These are phyloP conservation scores for Cutaneotrichosporon curvatum DNA, from an alignment of 1,284 basidiomycete genomes.

Conservation along the genomic window DNA sequence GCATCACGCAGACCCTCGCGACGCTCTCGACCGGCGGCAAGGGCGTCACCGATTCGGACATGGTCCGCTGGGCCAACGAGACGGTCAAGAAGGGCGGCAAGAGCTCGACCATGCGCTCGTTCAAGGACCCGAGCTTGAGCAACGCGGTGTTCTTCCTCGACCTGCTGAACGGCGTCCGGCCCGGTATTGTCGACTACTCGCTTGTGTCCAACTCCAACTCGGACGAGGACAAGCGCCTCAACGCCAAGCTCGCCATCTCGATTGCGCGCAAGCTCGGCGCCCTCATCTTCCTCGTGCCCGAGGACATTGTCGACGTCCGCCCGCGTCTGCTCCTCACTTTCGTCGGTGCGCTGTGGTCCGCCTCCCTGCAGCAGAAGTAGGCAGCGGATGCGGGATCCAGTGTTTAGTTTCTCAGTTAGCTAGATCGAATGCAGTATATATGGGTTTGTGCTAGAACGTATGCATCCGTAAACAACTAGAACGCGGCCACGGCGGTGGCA, in stretches of 20 bases:
- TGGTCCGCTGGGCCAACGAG: constrained; percentile 92
- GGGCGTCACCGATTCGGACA: constrained; percentile 85
- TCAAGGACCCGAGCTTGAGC: constrained; percentile 87
- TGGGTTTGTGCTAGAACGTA: not conserved
- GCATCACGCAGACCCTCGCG: constrained; percentile 85
- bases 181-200: constrained; percentile 88
- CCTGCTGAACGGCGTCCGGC: constrained; percentile 79
- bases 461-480: not conserved
- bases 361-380: constrained; percentile 26
- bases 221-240: constrained; percentile 81
- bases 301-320: constrained; percentile 82
- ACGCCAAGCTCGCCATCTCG: constrained; percentile 94
- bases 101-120: constrained; percentile 66
- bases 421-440: not conserved
- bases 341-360: constrained; percentile 48
- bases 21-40: constrained; percentile 64
- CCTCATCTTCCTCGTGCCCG: constrained; percentile 93
- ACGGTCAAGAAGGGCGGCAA: constrained; percentile 72
- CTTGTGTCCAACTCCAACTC: constrained; percentile 55
- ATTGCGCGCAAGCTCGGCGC: constrained; percentile 97
- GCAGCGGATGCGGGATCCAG: not conserved
- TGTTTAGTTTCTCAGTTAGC: not conserved
- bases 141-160: constrained; percentile 92
- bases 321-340: constrained; percentile 62
- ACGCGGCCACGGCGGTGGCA: no score